Percentiles rank a stretch among this genome's conserved stretches.
Evolutionary conservation across 1,284 basidiomycete genomes (phyloP).

Genomic region (Ganoderma multipileum): DNA sequence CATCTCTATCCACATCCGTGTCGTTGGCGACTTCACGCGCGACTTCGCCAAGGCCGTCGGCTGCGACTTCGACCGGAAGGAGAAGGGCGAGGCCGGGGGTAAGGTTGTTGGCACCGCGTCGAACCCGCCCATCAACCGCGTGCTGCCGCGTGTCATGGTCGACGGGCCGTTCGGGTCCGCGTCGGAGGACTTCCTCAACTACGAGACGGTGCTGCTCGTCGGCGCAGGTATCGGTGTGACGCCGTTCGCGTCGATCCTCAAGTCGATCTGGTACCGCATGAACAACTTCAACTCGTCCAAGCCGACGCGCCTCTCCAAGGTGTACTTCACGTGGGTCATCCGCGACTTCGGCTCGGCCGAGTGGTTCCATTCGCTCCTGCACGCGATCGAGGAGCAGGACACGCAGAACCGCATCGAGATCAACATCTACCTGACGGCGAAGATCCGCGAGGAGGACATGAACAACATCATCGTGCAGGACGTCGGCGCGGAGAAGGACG

Average conservation of each 20-base stretch:
- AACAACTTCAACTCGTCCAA: slow-evolving; percentile 78
- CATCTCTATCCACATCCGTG: slow-evolving; percentile 88
- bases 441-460: slow-evolving; percentile 88
- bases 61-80: slow-evolving; percentile 77
- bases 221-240: slow-evolving; percentile 94
- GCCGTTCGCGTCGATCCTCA: slow-evolving; percentile 91
- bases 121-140: slow-evolving; percentile 70
- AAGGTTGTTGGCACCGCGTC: slow-evolving; percentile 63
- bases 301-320: slow-evolving; percentile 81
- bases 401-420: slow-evolving; percentile 85
- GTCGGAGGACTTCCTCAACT: slow-evolving; percentile 86
- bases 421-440: slow-evolving; percentile 90
- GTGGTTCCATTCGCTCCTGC: slow-evolving; percentile 93
- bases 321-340: slow-evolving; percentile 91
- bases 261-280: slow-evolving; percentile 95
- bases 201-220: slow-evolving; percentile 84
- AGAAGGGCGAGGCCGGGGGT: slow-evolving; percentile 56
- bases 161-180: slow-evolving; percentile 90
- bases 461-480: slow-evolving; percentile 90
- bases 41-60: slow-evolving; percentile 82
- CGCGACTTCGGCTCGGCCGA: slow-evolving; percentile 86
- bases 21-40: slow-evolving; percentile 87
- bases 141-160: slow-evolving; percentile 88
- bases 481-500: slow-evolving; percentile 88
- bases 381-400: slow-evolving; percentile 92